Base-by-base conservation (phyloP, 2,329 filamentous ascomycete species). In the Ploettnerulaceae sp. region DNA sequence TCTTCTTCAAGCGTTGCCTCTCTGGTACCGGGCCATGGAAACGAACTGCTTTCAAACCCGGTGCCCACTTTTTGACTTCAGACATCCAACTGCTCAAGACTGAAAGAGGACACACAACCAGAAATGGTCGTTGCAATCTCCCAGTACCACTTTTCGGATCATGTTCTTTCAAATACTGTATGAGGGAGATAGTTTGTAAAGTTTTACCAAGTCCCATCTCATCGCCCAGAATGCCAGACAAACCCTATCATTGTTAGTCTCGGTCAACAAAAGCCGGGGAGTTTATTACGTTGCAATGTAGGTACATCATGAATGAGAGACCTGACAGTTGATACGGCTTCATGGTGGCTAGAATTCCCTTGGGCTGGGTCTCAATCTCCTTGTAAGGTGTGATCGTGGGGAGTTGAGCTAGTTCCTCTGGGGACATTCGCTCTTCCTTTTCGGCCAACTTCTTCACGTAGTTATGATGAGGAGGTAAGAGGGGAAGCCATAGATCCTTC, bases 141-240 rank as follows among this genome's bases (percentile, higher is more conserved):
- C 65, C 66, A 0, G 60, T 62, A 1, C 61, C 55, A 5, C 59
- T 36, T 51, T 63, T 52, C 12, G 60, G 61, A 34, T 63, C 60
- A 43, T 62, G 64, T 38, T 74, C 68, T 15, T 67, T 69, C 1
- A 75, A 53, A 25, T 71, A 65, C 48, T 75, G 71, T 21, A 76
- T 71, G 2, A 77, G 61, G 0, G 73, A 68, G 14, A 74, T 57
- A 0, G 71, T 73, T 52, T 74, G 71, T 7, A 74, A 57, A 1
- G 71, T 74, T 58, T 74, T 74, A 20, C 71, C 71, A 4, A 74
- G 61, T 15, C 71, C 71, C 71, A 74, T 74, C 45, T 74, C 71
- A 42, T 74, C 71, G 14, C 71, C 71, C 2, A 74, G 56, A 28
- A 74, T 71, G 5, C 66, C 65, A 7, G 67, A 67, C 52, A 71